phyloP scores from a whole-genome alignment of 2,329 filamentous ascomycete species.

The Aspergillus floridensis region DNA sequence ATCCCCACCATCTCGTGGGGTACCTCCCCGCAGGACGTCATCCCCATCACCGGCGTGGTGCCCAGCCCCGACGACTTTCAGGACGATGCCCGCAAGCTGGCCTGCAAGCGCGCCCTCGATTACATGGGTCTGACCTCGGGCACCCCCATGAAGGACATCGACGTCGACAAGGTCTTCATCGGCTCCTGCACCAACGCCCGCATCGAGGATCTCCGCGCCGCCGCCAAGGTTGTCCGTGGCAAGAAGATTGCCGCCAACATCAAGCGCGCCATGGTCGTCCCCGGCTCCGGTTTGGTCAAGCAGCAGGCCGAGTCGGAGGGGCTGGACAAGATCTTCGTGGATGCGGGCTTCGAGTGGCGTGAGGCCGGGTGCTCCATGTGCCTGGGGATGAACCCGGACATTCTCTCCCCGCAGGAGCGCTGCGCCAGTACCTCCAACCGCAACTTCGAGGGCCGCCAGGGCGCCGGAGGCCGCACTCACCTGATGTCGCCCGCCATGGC shows the following conservation, averaged over 20 bases:
- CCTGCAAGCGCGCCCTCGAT: constrained; percentile 77
- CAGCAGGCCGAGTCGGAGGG: constrained; percentile 86
- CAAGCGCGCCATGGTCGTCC: constrained; percentile 93
- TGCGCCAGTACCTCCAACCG: constrained; percentile 95
- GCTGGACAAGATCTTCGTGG: constrained; percentile 84
- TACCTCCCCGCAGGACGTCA: constrained; percentile 90
- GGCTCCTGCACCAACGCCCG: constrained; percentile 96
- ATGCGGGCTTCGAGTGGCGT: constrained; percentile 95
- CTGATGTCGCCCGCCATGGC: constrained; percentile 98
- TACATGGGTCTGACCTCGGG: constrained; percentile 93
- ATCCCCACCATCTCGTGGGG: constrained; percentile 94
- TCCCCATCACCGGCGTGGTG: constrained; percentile 89
- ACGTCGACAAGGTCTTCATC: constrained; percentile 94
- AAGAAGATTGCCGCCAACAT: constrained; percentile 83
- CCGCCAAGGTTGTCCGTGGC: constrained; percentile 81
- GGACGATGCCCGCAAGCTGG: constrained; percentile 73
- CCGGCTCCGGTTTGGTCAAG: constrained; percentile 92
- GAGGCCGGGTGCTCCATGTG: constrained; percentile 99
- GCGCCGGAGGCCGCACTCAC: constrained; percentile 85
- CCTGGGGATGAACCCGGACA: constrained; percentile 98
- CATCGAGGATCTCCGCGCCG: constrained; percentile 90
- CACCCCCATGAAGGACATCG: constrained; percentile 87
- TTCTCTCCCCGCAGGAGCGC: constrained; percentile 84
- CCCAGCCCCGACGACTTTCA: constrained; percentile 85
- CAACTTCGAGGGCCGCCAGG: constrained; percentile 96